A percentile compares a stretch with the other conserved stretches of the same genome.
Conservation (phyloP, 2,329 filamentous ascomycete species). For the Hortaea sp. region DNA sequence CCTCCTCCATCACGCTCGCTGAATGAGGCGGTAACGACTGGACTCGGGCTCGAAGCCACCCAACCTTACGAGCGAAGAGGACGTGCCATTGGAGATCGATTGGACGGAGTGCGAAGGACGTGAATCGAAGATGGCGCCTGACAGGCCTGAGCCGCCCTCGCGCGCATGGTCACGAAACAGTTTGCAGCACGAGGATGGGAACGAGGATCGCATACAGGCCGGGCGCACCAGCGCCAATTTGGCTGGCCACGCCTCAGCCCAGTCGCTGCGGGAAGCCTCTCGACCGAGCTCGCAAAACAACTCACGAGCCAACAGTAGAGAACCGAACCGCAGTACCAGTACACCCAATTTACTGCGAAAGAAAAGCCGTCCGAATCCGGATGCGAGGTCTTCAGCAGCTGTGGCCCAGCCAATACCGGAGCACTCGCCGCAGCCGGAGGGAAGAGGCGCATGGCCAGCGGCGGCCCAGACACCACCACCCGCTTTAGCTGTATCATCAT, state of each 20-base stretch:
- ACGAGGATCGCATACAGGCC: conserved; percentile 22
- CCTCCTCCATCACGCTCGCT: background rate
- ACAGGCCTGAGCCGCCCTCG: conserved; percentile 3
- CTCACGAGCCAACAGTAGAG: background rate
- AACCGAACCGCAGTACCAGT: conserved; percentile 5
- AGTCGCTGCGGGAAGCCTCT: conserved; percentile 23
- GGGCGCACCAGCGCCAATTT: conserved; percentile 23
- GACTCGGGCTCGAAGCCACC: background rate
- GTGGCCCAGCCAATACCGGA: conserved; percentile 2
- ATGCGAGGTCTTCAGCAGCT: background rate
- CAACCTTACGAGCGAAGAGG: too few relatives aligned
- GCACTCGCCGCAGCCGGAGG: background rate
- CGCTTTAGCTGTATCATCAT: background rate
- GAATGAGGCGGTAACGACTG: background rate
- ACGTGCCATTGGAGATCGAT: too few relatives aligned
- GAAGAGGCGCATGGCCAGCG: too few relatives aligned
- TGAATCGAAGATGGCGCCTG: conserved; percentile 2
- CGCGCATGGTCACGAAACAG: conserved; percentile 3
- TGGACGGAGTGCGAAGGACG: background rate
- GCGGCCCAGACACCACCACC: conserved; percentile 1
- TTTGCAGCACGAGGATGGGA: conserved; percentile 6
- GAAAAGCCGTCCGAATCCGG: background rate
- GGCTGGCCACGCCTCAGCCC: conserved; percentile 24
- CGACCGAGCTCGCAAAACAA: conserved; percentile 8
- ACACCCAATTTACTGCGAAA: conserved; percentile 11